A percentile compares a stretch with the other conserved stretches of the same genome.
phyloP scores from a whole-genome alignment of 2,329 filamentous ascomycete species.

The Alternaria panax region DNA sequence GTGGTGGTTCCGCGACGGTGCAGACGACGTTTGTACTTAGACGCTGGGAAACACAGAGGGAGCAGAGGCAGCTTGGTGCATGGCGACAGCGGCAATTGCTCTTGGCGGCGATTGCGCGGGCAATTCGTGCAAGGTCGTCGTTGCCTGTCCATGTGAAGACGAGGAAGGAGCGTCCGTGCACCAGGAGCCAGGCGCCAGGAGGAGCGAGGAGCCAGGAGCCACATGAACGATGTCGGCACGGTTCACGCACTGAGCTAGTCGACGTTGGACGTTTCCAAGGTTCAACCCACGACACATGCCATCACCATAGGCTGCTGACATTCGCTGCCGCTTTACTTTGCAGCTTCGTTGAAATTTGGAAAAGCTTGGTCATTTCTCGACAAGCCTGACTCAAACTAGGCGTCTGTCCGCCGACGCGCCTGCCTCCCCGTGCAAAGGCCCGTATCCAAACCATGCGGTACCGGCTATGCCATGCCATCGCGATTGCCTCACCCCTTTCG shows the following conservation, averaged over 20 bases:
- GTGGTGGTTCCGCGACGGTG: neutral
- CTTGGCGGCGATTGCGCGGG: conserved; percentile 3
- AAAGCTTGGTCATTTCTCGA: neutral
- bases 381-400: conserved; percentile 13
- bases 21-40: neutral
- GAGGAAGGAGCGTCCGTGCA: conserved; percentile 21
- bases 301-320: conserved; percentile 11
- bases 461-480: conserved; percentile 13
- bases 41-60: neutral
- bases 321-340: conserved; percentile 2
- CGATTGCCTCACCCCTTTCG: conserved; percentile 11
- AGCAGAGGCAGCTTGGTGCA: neutral
- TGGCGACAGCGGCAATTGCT: neutral
- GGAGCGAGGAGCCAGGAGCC: neutral
- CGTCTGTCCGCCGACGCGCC: conserved; percentile 16
- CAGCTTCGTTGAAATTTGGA: neutral
- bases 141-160: conserved; percentile 11
- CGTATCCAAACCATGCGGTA: conserved; percentile 18
- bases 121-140: neutral
- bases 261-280: conserved; percentile 4
- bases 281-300: conserved; percentile 19
- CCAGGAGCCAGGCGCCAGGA: neutral
- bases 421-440: conserved; percentile 12
- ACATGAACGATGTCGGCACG: conserved; percentile 2
- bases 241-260: neutral